Conservation (phyloP, 192 early-diverging fungal genomes). For the Gonapodya prolifera region DNA sequence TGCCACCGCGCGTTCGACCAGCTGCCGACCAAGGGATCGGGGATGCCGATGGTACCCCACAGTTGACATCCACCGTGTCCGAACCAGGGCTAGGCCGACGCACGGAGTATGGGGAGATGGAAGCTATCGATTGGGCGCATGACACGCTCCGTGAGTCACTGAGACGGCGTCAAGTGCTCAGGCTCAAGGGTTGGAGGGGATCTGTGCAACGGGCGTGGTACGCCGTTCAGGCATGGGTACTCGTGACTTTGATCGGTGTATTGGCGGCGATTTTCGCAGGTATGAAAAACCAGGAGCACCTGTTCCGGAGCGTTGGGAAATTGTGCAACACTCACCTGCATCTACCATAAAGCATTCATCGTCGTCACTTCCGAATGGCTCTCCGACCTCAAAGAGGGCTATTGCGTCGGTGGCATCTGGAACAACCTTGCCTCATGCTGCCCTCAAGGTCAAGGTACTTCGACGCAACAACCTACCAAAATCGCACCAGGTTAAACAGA, state of each 20-base stretch:
- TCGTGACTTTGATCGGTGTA: conserved; percentile 65
- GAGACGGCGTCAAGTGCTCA: background rate
- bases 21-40: background rate
- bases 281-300: background rate
- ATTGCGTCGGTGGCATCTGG: conserved; percentile 75
- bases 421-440: conserved; percentile 89
- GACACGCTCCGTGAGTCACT: background rate
- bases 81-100: background rate
- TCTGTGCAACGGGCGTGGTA: conserved; percentile 50
- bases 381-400: conserved; percentile 73
- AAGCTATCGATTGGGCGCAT: background rate
- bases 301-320: background rate
- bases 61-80: background rate
- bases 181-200: conserved; percentile 20
- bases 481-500: background rate
- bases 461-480: background rate
- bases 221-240: conserved; percentile 70
- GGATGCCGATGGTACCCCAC: background rate
- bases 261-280: background rate
- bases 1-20: background rate
- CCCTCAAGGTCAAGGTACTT: background rate
- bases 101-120: background rate
- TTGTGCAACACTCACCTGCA: background rate
- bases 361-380: conserved; percentile 86
- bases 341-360: conserved; percentile 44